Percentiles rank a stretch among this genome's conserved stretches.
These are phyloP conservation scores for Leishmania amazonensis DNA, from an alignment of 208 protist genomes.

Conservation along the genomic window DNA sequence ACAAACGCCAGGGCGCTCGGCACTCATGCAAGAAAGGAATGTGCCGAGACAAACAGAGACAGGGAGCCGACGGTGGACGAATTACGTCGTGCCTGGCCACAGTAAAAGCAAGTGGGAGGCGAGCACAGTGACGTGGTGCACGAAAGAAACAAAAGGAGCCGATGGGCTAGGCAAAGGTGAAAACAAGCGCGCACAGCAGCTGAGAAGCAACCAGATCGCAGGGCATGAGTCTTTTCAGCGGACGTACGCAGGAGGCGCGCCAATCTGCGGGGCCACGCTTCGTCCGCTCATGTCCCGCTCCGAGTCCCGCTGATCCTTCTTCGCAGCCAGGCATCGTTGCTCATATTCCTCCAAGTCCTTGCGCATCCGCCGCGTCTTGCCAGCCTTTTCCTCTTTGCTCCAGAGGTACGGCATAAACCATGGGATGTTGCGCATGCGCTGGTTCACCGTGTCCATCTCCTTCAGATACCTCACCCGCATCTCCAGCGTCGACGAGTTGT, in stretches of 20 bases:
- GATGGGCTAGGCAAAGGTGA: background rate
- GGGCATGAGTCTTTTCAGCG: conserved; percentile 31
- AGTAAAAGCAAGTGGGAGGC: background rate
- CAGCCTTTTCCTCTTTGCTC: conserved; percentile 89
- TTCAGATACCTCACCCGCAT: conserved; percentile 89
- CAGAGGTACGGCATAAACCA: conserved; percentile 95
- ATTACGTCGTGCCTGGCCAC: background rate
- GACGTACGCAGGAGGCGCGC: conserved; percentile 78
- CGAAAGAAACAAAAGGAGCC: background rate
- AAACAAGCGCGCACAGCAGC: background rate
- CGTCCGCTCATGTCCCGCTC: conserved; percentile 31
- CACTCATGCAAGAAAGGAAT: background rate
- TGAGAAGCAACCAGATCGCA: background rate
- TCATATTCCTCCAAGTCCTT: conserved; percentile 81
- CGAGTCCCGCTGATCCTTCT: conserved; percentile 26
- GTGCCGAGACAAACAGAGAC: background rate
- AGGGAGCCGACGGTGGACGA: background rate
- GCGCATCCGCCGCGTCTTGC: conserved; percentile 66
- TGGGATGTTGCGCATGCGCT: conserved; percentile 88
- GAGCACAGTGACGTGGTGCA: background rate
- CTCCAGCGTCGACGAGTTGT: conserved; percentile 73
- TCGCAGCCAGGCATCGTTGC: conserved; percentile 37
- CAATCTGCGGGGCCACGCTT: conserved; percentile 65
- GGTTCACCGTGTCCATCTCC: conserved; percentile 90
- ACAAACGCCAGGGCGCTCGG: background rate